Evolutionary conservation across 129 eudicot genomes (phyloP), one percentile per base, ranked within the genome.

Genomic region (Ambrosia artemisiifolia): DNA sequence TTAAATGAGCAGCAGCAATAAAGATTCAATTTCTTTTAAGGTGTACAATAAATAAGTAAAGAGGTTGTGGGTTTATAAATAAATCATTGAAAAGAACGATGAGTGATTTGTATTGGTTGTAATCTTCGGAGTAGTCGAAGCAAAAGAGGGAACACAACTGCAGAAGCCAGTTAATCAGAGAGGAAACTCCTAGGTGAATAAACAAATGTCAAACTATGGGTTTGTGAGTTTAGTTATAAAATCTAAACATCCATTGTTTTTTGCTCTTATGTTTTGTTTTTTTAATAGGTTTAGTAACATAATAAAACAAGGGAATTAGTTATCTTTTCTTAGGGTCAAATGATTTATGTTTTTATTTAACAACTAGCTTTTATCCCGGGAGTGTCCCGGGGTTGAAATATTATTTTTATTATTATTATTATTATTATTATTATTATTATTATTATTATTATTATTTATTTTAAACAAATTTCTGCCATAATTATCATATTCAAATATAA

Each of bases 121-220:
- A 73, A 65, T 56, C 43, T 65, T 70, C 86, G 86, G 83, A 78
- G 83, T 32, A 65, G 67, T 76, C 84, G 72, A 83, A 75, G 87
- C 71, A 19, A 74, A 56, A 18, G 34, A 60, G 61, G 34, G 34
- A 61, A 60, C 83, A 60, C 72, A 44, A 50, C 18, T 72, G 40
- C 54, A 81, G 35, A 77, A 83, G 79, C 87, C 60, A 71, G 28
- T 24, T 79, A 83, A 78, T 7, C 32, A 35, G 63, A 69, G 69
- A 80, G 78, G 73, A 80, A 71, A 71, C 51, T 74, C 61, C 76
- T 76, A 79, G 76, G 87, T 33, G 63, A 50, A 73, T 74, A 65
- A 59, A 63, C 10, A 66, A 56, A 11, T 14, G 9, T 57, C 9
- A 30, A 11, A 57, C 32, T 57, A 24, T 57, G 64, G 64, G 13